Conservation (phyloP, 148 eudicot species). For the Limonium bicolor region DNA sequence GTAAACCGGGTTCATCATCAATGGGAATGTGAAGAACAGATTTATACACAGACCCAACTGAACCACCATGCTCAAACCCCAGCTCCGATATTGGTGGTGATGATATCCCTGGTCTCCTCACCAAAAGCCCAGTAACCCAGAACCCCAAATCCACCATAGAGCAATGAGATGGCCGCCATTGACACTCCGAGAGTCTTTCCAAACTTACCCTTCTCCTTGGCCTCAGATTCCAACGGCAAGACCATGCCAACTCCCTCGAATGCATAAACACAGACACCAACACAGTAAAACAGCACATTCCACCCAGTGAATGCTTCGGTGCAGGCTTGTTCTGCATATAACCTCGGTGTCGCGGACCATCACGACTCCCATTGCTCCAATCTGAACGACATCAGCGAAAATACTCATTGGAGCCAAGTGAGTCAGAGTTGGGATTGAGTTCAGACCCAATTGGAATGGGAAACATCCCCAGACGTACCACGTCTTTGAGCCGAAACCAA, state of each 20-base stretch:
- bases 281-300: conserved; percentile 37
- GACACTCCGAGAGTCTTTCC: conserved; percentile 32
- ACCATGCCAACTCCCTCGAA: conserved; percentile 83
- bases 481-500: conserved; percentile 34
- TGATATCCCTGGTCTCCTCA: conserved; percentile 46
- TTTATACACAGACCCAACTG: conserved; percentile 60
- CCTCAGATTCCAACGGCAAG: conserved; percentile 55
- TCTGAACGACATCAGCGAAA: conserved; percentile 61
- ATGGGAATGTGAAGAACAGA: conserved; percentile 53
- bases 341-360: conserved; percentile 30
- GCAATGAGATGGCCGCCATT: conserved; percentile 40
- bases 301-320: conserved; percentile 34
- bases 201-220: conserved; percentile 35
- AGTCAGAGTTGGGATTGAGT: conserved; percentile 60
- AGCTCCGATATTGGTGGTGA: conserved; percentile 56
- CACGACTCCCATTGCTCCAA: conserved; percentile 67
- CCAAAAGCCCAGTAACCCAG: conserved; percentile 78
- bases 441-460: conserved; percentile 64
- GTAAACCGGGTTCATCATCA: conserved; percentile 87
- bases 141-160: conserved; percentile 48
- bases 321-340: conserved; percentile 15
- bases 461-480: conserved; percentile 54
- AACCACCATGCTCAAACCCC: conserved; percentile 46
- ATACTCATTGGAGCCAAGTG: conserved; percentile 78
- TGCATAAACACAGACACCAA: conserved; percentile 64